Conservation (phyloP, 176 grass and related monocot species). For the Alopecurus myosuroides region DNA sequence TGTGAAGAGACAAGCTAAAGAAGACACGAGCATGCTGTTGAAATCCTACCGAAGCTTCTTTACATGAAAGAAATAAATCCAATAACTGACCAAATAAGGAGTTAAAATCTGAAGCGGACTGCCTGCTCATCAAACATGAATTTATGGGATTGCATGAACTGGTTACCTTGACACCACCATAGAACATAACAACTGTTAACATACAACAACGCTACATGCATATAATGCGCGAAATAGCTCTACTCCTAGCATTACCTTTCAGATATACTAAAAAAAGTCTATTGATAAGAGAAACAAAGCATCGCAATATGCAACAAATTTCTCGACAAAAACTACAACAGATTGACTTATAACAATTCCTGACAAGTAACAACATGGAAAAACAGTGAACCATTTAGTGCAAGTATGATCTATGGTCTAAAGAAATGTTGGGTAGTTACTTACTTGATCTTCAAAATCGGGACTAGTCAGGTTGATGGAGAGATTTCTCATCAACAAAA, state of each 20-base stretch:
- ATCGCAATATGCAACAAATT: neutral
- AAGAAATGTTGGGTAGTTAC: constrained; percentile 28
- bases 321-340: constrained; percentile 10
- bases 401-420: constrained; percentile 5
- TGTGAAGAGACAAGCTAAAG: constrained; percentile 10
- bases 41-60: constrained; percentile 25
- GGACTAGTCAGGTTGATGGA: constrained; percentile 96
- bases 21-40: neutral
- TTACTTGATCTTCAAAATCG: constrained; percentile 98
- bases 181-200: constrained; percentile 1
- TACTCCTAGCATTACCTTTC: neutral
- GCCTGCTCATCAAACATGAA: constrained; percentile 2
- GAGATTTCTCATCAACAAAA: constrained; percentile 95
- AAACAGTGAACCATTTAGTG: neutral
- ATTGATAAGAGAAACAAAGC: neutral
- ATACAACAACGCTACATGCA: neutral
- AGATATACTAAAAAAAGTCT: neutral
- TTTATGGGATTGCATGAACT: neutral
- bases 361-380: constrained; percentile 7
- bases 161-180: neutral
- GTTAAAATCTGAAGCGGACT: neutral
- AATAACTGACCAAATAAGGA: neutral
- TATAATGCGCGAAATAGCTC: neutral
- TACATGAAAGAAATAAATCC: constrained; percentile 19
- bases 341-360: neutral